Percentiles rank a stretch among this genome's conserved stretches.
Conservation (phyloP, 106 monocot species). For the Phalaenopsis equestris region DNA sequence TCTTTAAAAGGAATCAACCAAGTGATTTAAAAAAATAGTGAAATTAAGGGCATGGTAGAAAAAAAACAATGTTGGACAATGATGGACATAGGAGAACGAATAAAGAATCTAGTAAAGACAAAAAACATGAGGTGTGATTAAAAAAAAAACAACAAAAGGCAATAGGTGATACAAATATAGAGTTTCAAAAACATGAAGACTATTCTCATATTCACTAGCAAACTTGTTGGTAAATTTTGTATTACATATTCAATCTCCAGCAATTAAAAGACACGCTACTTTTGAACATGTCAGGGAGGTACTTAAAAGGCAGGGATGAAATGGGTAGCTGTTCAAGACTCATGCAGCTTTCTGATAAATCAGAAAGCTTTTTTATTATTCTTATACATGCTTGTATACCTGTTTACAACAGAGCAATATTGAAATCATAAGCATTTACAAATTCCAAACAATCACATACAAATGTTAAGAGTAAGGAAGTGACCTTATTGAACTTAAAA, state of each 20-base stretch:
- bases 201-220: too few relatives aligned
- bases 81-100: too few relatives aligned
- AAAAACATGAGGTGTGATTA: too few relatives aligned
- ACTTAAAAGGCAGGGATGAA: neutral
- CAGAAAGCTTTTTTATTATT: neutral
- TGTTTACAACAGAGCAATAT: neutral
- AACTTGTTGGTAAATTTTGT: too few relatives aligned
- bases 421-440: neutral
- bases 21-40: too few relatives aligned
- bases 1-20: too few relatives aligned
- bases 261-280: neutral
- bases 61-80: too few relatives aligned
- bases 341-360: neutral
- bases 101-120: too few relatives aligned
- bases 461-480: constrained; percentile 3
- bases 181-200: too few relatives aligned
- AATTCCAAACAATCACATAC: neutral
- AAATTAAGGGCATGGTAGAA: too few relatives aligned
- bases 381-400: neutral
- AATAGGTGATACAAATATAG: too few relatives aligned
- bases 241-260: neutral
- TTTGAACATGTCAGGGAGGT: neutral
- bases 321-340: neutral
- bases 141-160: too few relatives aligned
- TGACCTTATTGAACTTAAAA: constrained; percentile 60